Conservation (phyloP, 495 filamentous ascomycete genomes). For the Penicillium macrosclerotiorum region DNA sequence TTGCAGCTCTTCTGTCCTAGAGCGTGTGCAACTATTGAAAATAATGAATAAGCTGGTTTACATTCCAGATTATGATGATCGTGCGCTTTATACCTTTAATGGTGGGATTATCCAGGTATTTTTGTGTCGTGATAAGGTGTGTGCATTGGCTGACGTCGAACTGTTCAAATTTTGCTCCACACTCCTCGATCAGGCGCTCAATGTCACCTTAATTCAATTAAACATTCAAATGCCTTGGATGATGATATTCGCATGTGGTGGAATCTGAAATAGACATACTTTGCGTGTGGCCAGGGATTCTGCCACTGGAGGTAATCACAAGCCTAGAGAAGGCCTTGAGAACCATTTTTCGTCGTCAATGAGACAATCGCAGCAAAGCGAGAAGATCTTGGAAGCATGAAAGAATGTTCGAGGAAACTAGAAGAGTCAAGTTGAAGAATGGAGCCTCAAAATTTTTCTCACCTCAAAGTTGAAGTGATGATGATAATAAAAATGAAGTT, state of each 20-base stretch:
- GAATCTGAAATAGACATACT: not conserved
- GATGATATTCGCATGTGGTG: too few relatives aligned
- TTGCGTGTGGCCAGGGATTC: not conserved
- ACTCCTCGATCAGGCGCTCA: not conserved
- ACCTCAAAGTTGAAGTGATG: too few relatives aligned
- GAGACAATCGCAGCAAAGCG: too few relatives aligned
- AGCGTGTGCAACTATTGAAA: not conserved
- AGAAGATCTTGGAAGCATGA: too few relatives aligned
- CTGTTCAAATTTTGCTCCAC: not conserved
- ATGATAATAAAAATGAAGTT: too few relatives aligned
- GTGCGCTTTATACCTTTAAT: constrained; percentile 7
- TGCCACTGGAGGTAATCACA: not conserved
- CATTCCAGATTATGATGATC: not conserved
- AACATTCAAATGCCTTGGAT: too few relatives aligned
- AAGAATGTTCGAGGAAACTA: too few relatives aligned
- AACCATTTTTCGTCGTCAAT: too few relatives aligned
- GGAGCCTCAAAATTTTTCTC: too few relatives aligned
- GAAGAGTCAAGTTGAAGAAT: too few relatives aligned
- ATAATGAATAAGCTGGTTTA: not conserved
- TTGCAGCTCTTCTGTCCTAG: not conserved
- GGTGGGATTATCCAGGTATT: not conserved
- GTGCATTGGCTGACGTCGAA: constrained; percentile 2
- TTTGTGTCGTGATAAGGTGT: constrained; percentile 15
- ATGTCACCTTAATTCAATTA: not conserved
- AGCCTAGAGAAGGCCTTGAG: too few relatives aligned